Base-by-base conservation (phyloP, 1,139 yeast genomes). In the Lodderomyces elongisporus region DNA sequence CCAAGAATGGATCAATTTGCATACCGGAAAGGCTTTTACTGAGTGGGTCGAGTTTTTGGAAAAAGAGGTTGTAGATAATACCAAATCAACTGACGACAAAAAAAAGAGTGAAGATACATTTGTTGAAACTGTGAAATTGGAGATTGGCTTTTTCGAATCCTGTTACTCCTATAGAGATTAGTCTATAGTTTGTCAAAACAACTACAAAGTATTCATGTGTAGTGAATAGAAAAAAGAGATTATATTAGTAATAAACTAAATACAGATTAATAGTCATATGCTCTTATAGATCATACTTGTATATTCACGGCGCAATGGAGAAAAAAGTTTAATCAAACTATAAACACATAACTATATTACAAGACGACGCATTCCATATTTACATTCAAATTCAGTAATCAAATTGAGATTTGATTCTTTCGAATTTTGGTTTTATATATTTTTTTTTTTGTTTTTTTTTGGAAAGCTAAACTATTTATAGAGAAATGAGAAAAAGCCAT, bases 401-500 rank as follows among this genome's bases (percentile, higher is more conserved):
- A 18, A 18, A 18, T 18, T 18, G 22, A 10, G 10, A 18, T 18
- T 18, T 10, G 10, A 7, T n/a, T n/a, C n/a, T n/a, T n/a, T n/a
- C n/a, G n/a, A n/a, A n/a, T n/a, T n/a, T n/a, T n/a, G n/a, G n/a
- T n/a, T n/a, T n/a, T n/a, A n/a, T n/a, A n/a, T n/a, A n/a, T n/a
- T n/a, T n/a, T n/a, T n/a, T n/a, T n/a, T n/a, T n/a, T n/a, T n/a
- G n/a, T n/a, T n/a, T n/a, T n/a, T 14, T 25, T 12, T 7, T 12
- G 4, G 9, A 25, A n/a, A 12, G 14, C 14, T 5, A 25, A 18
- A 18, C 30, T 32, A 43, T 48, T 63, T 62, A 44, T 69, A 75
- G 45, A 77, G 68, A 51, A 76, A 75, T 5, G 80, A 67, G 45
- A 77, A 68, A 65, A 71, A 62, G 14, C 79, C 71, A 24, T 72